Conservation (phyloP, 2,329 filamentous ascomycete genomes). For the Leptosphaerulina australis region DNA sequence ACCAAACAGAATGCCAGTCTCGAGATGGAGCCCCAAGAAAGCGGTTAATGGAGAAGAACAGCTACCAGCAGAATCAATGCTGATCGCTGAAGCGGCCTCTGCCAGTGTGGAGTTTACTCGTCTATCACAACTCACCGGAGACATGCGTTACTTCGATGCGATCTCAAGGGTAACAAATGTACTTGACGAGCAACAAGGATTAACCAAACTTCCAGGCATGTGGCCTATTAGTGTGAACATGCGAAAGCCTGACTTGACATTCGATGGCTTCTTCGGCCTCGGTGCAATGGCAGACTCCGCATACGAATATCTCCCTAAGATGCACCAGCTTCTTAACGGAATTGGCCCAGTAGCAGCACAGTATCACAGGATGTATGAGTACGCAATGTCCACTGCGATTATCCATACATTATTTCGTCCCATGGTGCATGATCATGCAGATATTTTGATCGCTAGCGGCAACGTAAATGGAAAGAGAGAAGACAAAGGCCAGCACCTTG, state of each 20-base stretch:
- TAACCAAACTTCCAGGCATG: slow-evolving; percentile 54
- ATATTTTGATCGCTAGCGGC: slow-evolving; percentile 56
- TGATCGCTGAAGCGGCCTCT: slow-evolving; percentile 55
- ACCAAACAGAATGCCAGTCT: slow-evolving; percentile 84
- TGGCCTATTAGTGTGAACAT: slow-evolving; percentile 55
- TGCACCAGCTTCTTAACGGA: slow-evolving; percentile 54
- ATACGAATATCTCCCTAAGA: slow-evolving; percentile 54
- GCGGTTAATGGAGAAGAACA: slow-evolving; percentile 45
- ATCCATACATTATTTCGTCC: slow-evolving; percentile 57
- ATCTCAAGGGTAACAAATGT: slow-evolving; percentile 50
- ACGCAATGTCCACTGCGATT: slow-evolving; percentile 50
- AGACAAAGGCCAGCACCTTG: slow-evolving; percentile 62
- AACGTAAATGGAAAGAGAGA: slow-evolving; percentile 42
- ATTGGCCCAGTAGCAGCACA: slow-evolving; percentile 53
- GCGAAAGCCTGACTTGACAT: slow-evolving; percentile 47
- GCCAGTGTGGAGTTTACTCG: slow-evolving; percentile 55
- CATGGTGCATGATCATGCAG: slow-evolving; percentile 53
- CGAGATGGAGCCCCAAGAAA: slow-evolving; percentile 51
- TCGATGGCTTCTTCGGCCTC: slow-evolving; percentile 43
- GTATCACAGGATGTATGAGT: slow-evolving; percentile 63
- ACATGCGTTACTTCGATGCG: slow-evolving; percentile 55
- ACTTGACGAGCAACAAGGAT: slow-evolving; percentile 49
- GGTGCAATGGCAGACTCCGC: slow-evolving; percentile 45
- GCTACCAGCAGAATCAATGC: slow-evolving; percentile 45
- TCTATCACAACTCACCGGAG: slow-evolving; percentile 52